These are phyloP conservation scores for Lactarius deliciosus DNA, from an alignment of 768 basidiomycete species.

Conservation along the genomic window DNA sequence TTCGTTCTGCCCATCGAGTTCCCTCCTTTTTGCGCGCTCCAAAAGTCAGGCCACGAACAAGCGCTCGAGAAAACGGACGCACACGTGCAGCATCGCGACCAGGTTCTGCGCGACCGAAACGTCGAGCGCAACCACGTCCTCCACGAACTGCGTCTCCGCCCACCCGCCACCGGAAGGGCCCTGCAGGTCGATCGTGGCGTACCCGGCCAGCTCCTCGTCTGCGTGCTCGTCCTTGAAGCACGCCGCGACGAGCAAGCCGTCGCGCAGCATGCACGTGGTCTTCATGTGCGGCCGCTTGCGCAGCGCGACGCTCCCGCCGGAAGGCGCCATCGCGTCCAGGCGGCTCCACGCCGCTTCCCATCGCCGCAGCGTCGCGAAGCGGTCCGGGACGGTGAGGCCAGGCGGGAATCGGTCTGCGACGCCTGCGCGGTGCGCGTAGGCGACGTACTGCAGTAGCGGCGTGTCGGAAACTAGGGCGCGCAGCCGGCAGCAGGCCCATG, in stretches of 20 bases:
- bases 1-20: background rate
- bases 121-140: background rate
- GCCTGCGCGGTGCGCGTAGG: background rate
- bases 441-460: constrained; percentile 2
- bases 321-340: background rate
- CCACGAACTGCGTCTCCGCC: background rate
- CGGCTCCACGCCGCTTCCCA: constrained; percentile 10
- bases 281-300: background rate
- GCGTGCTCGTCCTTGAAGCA: background rate
- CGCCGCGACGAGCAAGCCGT: background rate
- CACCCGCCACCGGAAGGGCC: background rate
- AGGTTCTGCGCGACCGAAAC: constrained; percentile 4
- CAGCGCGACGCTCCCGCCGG: background rate
- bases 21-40: background rate
- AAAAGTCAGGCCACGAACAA: background rate
- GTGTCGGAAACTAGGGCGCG: background rate
- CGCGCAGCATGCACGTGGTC: background rate
- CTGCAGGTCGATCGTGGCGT: background rate
- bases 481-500: background rate
- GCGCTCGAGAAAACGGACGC: background rate
- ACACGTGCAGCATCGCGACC: constrained; percentile 12
- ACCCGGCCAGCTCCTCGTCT: background rate
- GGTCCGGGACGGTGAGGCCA: background rate
- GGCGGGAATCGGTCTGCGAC: background rate
- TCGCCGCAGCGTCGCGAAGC: background rate